Conservation (phyloP, 768 basidiomycete genomes). For the Arthromyces matolae region DNA sequence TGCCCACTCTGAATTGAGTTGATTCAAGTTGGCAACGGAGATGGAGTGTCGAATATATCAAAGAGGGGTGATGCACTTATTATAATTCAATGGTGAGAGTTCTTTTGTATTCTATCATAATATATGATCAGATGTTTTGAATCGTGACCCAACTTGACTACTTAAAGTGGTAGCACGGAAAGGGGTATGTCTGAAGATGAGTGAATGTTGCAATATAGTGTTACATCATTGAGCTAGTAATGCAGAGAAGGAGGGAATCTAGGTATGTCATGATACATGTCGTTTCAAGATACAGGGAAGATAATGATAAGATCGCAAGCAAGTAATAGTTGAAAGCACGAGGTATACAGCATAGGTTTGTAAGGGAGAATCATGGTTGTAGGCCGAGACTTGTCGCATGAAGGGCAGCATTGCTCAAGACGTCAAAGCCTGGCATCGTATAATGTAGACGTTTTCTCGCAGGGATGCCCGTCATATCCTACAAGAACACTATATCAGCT, state of each 20-base stretch:
- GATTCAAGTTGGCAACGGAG: too few species aligned
- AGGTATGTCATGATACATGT: conserved; percentile 8
- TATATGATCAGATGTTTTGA: background rate
- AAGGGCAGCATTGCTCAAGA: conserved; percentile 48
- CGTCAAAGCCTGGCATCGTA: conserved; percentile 57
- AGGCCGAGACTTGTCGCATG: conserved; percentile 55
- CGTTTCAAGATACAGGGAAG: conserved; percentile 13
- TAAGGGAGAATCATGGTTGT: conserved; percentile 38
- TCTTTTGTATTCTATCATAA: too few species aligned
- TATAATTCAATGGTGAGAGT: too few species aligned
- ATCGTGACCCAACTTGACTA: background rate
- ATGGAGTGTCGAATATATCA: too few species aligned
- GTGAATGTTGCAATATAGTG: conserved; percentile 4
- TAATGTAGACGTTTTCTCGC: conserved; percentile 67
- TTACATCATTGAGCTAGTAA: conserved; percentile 10
- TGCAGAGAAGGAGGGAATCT: conserved; percentile 4
- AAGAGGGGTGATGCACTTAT: too few species aligned
- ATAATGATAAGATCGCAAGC: background rate
- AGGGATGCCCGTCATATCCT: conserved; percentile 51
- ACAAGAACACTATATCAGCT: conserved; percentile 19
- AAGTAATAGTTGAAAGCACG: background rate
- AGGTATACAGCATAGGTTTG: too few species aligned
- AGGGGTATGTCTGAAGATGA: background rate
- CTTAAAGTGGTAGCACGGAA: background rate
- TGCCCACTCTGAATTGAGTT: too few species aligned